A percentile compares a stretch with the other conserved stretches of the same genome.
Evolutionary conservation across 805 yeast genomes (phyloP).

Genomic region (Yueomyces sp.): DNA sequence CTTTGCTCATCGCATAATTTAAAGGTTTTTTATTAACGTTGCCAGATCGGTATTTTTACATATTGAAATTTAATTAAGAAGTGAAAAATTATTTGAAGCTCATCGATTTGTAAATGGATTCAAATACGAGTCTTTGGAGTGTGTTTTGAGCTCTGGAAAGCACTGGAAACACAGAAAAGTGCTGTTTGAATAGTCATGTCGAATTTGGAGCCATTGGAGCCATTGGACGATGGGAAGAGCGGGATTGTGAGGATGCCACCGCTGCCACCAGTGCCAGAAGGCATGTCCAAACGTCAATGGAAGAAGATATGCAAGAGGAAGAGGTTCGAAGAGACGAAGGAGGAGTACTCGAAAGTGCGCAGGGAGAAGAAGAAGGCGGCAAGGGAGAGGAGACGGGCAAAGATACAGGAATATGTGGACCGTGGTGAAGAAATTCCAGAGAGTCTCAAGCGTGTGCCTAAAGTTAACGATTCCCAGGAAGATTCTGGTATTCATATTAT

Average conservation of each 20-base stretch:
- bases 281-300: conserved; percentile 80
- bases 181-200: no score
- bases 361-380: conserved; percentile 41
- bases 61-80: no score
- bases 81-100: no score
- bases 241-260: conserved; percentile 3
- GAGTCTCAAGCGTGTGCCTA: conserved; percentile 27
- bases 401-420: conserved; percentile 23
- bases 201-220: no score
- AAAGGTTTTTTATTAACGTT: no score
- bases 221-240: no score
- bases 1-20: no score
- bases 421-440: conserved; percentile 30
- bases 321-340: conserved; percentile 52
- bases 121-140: no score
- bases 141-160: no score
- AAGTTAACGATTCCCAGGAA: conserved; percentile 29
- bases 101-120: no score
- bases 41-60: no score
- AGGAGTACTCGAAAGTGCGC: conserved; percentile 38
- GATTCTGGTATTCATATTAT: conserved; percentile 41
- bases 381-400: conserved; percentile 28
- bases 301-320: conserved; percentile 51
- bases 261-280: conserved; percentile 49
- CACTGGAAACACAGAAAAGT: no score